Percentiles rank a stretch among this genome's conserved stretches.
These are phyloP conservation scores for Niveomyces coronatus DNA, from an alignment of 2,329 filamentous ascomycete genomes.

Conservation along the genomic window DNA sequence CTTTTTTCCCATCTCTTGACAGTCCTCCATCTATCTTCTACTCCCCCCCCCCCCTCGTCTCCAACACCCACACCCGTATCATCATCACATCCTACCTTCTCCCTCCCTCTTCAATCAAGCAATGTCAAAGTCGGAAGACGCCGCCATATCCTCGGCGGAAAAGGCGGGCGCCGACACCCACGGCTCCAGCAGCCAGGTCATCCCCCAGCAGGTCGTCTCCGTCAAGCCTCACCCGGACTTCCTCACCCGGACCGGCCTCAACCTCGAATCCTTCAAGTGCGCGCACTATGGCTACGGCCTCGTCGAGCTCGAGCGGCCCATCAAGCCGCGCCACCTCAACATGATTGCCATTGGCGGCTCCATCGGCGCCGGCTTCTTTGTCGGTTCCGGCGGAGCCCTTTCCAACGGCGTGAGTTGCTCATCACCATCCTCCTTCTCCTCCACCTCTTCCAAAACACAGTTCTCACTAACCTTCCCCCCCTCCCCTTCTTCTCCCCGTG, in stretches of 20 bases:
- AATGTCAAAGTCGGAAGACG: constrained; percentile 7
- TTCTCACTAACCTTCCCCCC: too few species aligned
- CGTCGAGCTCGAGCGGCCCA: constrained; percentile 30
- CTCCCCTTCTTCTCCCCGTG: too few species aligned
- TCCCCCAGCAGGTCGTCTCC: constrained; percentile 1
- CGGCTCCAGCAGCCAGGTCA: constrained; percentile 2
- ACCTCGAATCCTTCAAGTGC: constrained; percentile 27
- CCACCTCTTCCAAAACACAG: too few species aligned
- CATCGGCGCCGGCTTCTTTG: constrained; percentile 53
- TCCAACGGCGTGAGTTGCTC: constrained; percentile 29
- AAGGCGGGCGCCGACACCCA: constrained; percentile 1
- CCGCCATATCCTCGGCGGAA: constrained; percentile 5
- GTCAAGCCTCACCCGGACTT: constrained; percentile 15
- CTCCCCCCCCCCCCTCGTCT: too few species aligned
- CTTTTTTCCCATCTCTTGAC: too few species aligned
- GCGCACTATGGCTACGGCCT: constrained; percentile 22
- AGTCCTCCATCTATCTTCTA: too few species aligned
- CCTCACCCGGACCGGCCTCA: constrained; percentile 28
- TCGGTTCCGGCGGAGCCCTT: constrained; percentile 44
- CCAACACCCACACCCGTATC: too few species aligned
- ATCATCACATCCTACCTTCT: too few species aligned
- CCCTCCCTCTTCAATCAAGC: not conserved
- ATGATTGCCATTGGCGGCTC: constrained; percentile 47
- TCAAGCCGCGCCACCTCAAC: constrained; percentile 46
- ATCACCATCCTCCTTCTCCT: constrained; percentile 10